Conservation (phyloP, 169 alveolate species). For the Cryptosporidium sp. region DNA sequence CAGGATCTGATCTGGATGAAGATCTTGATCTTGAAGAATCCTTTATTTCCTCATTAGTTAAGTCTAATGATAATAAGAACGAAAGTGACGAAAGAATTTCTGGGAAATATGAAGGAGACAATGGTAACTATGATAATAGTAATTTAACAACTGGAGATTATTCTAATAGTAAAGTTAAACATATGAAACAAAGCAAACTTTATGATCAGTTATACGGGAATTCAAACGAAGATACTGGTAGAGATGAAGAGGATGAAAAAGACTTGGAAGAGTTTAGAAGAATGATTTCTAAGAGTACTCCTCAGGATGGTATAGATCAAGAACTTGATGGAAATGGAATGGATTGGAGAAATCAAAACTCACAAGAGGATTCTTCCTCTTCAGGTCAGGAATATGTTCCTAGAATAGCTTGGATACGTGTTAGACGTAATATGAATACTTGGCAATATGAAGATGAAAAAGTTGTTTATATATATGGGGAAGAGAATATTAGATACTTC, state of each 20-base stretch:
- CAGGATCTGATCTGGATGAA: conserved; percentile 41
- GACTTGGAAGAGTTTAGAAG: conserved; percentile 62
- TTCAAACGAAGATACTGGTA: background rate
- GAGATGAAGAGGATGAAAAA: conserved; percentile 67
- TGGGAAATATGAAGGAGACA: background rate
- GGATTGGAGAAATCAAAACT: background rate
- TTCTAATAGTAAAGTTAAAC: background rate
- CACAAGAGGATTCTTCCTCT: background rate
- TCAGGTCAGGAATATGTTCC: conserved; percentile 81
- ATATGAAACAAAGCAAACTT: conserved; percentile 9
- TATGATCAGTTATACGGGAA: conserved; percentile 15
- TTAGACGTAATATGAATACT: conserved; percentile 81
- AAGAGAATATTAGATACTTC: conserved; percentile 83
- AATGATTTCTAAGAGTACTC: conserved; percentile 35
- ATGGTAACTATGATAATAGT: background rate
- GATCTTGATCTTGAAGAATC: conserved; percentile 67
- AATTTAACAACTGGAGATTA: background rate
- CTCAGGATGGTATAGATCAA: conserved; percentile 18
- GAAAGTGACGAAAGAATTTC: background rate
- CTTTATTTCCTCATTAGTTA: conserved; percentile 54
- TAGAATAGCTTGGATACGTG: conserved; percentile 87
- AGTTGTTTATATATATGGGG: conserved; percentile 87
- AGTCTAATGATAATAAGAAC: background rate
- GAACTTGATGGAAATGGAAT: background rate
- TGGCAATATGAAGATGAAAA: conserved; percentile 85